phyloP scores from a whole-genome alignment of 768 basidiomycete species.

The Phaffia australis region DNA sequence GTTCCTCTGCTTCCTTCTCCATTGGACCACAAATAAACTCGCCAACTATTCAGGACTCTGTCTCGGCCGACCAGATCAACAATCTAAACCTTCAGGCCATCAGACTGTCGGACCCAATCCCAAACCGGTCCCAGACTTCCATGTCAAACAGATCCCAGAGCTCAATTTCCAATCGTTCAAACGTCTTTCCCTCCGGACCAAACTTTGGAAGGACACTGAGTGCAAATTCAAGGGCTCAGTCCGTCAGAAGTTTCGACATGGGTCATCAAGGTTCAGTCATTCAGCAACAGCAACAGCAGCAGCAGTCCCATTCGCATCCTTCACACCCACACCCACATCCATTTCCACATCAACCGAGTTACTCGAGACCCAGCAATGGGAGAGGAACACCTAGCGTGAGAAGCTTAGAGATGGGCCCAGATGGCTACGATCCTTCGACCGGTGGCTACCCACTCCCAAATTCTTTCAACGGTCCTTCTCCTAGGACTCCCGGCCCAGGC shows the following conservation, averaged over 20 bases:
- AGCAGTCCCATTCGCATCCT: conserved; percentile 23
- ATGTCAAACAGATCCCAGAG: conserved; percentile 28
- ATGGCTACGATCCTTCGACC: conserved; percentile 31
- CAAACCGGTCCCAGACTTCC: conserved; percentile 26
- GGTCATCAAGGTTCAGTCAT: conserved; percentile 27
- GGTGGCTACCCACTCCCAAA: conserved; percentile 1
- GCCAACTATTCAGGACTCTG: too few species aligned
- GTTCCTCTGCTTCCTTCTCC: too few species aligned
- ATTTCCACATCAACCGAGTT: conserved; percentile 24
- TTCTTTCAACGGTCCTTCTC: too few species aligned
- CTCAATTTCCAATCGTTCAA: too few species aligned
- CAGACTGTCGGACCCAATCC: conserved; percentile 44
- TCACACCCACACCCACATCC: conserved; percentile 21
- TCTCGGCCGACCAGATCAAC: conserved; percentile 2
- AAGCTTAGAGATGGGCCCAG: conserved; percentile 36
- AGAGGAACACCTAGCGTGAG: conserved; percentile 34
- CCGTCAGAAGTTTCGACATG: conserved; percentile 24
- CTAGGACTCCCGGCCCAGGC: too few species aligned
- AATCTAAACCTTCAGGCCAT: conserved; percentile 45
- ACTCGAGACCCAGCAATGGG: conserved; percentile 21
- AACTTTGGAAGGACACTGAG: conserved; percentile 35
- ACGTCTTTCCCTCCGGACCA: conserved; percentile 36
- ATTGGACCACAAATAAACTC: too few species aligned
- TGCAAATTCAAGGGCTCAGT: conserved; percentile 13
- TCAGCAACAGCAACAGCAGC: conserved; percentile 23